A percentile compares a stretch with the other conserved stretches of the same genome.
Conservation (phyloP, 495 filamentous ascomycete species). For the Aspergillus affinis region DNA sequence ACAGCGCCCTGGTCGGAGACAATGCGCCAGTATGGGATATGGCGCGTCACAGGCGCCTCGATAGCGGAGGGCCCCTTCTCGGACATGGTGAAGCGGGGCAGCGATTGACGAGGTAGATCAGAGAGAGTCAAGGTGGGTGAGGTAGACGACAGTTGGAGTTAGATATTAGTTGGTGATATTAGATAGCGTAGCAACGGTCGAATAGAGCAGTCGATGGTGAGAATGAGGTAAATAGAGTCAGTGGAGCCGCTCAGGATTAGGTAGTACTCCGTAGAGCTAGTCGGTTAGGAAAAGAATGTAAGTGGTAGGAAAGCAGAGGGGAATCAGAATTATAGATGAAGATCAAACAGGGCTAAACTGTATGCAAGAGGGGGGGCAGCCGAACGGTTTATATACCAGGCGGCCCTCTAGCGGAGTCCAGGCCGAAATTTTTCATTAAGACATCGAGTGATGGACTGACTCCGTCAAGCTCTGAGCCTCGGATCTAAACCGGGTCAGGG, state of each 20-base stretch:
- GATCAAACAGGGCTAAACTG: background rate
- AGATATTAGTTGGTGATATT: background rate
- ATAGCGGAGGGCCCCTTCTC: constrained; percentile 30
- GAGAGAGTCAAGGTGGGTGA: background rate
- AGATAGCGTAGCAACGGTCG: background rate
- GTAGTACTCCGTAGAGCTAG: background rate
- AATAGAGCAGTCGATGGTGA: background rate
- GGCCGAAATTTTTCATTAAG: background rate
- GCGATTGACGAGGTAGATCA: background rate
- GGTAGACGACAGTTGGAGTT: background rate
- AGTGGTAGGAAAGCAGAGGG: background rate
- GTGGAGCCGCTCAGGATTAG: background rate
- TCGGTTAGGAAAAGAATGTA: background rate
- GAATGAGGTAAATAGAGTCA: background rate
- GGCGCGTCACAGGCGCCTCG: constrained; percentile 31
- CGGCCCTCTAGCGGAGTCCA: background rate
- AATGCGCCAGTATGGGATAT: constrained; percentile 45
- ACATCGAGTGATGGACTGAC: background rate
- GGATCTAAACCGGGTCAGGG: constrained; percentile 8
- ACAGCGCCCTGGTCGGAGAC: constrained; percentile 54
- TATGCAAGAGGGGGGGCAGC: background rate
- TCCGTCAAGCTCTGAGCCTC: constrained; percentile 7
- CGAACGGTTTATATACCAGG: constrained; percentile 6
- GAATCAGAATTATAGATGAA: background rate
- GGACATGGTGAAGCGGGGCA: constrained; percentile 29